These are phyloP conservation scores for Aspergillus pseudotamarii DNA, from an alignment of 2,329 filamentous ascomycete genomes.

Conservation along the genomic window DNA sequence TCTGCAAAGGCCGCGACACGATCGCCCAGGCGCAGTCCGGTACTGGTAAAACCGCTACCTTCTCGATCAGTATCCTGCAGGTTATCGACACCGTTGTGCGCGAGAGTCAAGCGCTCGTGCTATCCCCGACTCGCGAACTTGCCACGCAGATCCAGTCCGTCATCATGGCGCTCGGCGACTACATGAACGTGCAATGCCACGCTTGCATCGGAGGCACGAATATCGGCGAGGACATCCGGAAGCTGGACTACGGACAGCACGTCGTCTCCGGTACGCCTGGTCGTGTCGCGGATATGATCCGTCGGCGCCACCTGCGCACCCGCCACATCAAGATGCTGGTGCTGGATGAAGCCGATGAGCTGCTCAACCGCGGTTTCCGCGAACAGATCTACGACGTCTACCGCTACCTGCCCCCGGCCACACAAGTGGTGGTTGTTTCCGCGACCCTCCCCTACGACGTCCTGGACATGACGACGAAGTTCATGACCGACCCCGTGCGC, in stretches of 20 bases:
- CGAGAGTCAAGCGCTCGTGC: constrained; percentile 90
- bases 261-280: constrained; percentile 98
- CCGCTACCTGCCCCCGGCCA: constrained; percentile 92
- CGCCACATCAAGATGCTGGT: constrained; percentile 79
- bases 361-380: constrained; percentile 90
- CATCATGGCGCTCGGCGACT: constrained; percentile 98
- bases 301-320: constrained; percentile 71
- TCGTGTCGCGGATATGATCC: constrained; percentile 85
- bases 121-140: constrained; percentile 94
- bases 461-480: constrained; percentile 98
- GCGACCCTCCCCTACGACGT: constrained; percentile 97
- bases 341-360: constrained; percentile 74
- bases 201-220: constrained; percentile 98
- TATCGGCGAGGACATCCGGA: constrained; percentile 95
- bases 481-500: constrained; percentile 97
- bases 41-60: constrained; percentile 95
- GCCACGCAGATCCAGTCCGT: constrained; percentile 98
- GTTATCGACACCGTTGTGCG: constrained; percentile 92
- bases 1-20: constrained; percentile 98
- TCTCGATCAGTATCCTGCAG: constrained; percentile 94
- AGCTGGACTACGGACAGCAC: constrained; percentile 96
- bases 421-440: constrained; percentile 97
- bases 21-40: constrained; percentile 98
- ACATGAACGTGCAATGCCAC: constrained; percentile 99
- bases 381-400: constrained; percentile 99